Percentiles rank a stretch among this genome's conserved stretches.
phyloP scores from a whole-genome alignment of 2,329 filamentous ascomycete species.

The Cercospora berteroae region DNA sequence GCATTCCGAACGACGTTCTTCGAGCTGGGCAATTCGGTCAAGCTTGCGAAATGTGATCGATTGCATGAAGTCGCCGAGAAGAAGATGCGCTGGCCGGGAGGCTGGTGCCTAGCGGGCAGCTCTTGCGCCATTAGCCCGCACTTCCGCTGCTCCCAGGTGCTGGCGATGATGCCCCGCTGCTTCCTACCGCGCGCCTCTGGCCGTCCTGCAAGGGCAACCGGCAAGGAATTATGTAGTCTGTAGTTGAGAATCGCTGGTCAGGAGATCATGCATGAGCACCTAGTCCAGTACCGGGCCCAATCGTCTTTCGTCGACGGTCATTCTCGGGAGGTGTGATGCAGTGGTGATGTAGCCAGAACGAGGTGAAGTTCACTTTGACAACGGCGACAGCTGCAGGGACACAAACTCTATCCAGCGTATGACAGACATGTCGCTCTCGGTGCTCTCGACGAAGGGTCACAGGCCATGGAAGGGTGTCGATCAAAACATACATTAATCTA shows the following conservation, averaged over 20 bases:
- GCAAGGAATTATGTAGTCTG: background rate
- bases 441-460: background rate
- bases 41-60: conserved; percentile 11
- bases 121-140: conserved; percentile 5
- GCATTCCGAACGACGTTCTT: background rate
- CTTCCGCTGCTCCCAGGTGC: background rate
- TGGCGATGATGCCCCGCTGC: background rate
- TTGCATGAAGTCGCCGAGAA: conserved; percentile 8
- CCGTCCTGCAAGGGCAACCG: conserved; percentile 7
- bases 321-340: conserved; percentile 7
- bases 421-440: background rate
- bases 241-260: background rate
- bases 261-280: conserved; percentile 13
- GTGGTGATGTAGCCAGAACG: background rate
- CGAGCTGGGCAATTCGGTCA: background rate
- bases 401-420: background rate
- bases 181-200: conserved; percentile 6
- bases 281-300: conserved; percentile 7
- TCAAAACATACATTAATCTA: conserved; percentile 15
- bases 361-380: conserved; percentile 13
- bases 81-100: background rate
- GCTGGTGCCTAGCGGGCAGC: conserved; percentile 1
- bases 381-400: background rate
- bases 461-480: background rate
- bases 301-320: background rate